phyloP scores from a whole-genome alignment of 208 protist species.

The Leishmania guyanensis region DNA sequence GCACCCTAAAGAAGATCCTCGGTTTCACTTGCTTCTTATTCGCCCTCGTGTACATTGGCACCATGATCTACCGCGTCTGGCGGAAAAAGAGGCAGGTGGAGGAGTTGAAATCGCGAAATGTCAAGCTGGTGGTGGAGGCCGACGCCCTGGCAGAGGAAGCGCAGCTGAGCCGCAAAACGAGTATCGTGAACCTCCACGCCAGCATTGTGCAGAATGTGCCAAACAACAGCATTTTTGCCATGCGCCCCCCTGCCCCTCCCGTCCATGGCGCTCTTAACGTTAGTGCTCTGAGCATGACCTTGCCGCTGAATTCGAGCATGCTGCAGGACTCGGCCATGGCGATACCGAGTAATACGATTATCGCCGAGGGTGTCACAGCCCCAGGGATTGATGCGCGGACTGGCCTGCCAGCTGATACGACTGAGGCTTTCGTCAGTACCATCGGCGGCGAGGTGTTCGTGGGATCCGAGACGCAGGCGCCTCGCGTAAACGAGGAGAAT shows the following conservation, averaged over 20 bases:
- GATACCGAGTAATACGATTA: conserved; percentile 16
- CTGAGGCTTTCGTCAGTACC: conserved; percentile 55
- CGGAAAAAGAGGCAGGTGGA: conserved; percentile 37
- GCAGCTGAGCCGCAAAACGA: conserved; percentile 40
- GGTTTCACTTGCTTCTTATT: conserved; percentile 54
- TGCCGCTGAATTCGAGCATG: neutral
- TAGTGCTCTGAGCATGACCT: neutral
- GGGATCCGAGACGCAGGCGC: conserved; percentile 35
- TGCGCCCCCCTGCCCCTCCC: conserved; percentile 9
- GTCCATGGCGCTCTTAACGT: neutral
- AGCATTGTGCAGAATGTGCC: conserved; percentile 47
- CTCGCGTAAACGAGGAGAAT: conserved; percentile 48
- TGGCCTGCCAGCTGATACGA: conserved; percentile 40
- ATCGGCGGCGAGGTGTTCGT: conserved; percentile 43
- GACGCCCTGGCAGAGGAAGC: conserved; percentile 49
- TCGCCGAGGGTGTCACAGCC: conserved; percentile 17
- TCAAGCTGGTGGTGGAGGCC: conserved; percentile 44
- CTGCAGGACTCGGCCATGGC: neutral
- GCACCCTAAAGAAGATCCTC: conserved; percentile 39
- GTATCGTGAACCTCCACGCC: conserved; percentile 41
- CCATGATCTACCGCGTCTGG: conserved; percentile 39
- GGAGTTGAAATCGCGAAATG: conserved; percentile 37
- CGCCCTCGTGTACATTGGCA: conserved; percentile 39
- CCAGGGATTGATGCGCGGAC: conserved; percentile 27
- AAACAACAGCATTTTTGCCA: conserved; percentile 40